Evolutionary conservation across 306 rosid genomes (phyloP).

Genomic region (Datisca glomerata): DNA sequence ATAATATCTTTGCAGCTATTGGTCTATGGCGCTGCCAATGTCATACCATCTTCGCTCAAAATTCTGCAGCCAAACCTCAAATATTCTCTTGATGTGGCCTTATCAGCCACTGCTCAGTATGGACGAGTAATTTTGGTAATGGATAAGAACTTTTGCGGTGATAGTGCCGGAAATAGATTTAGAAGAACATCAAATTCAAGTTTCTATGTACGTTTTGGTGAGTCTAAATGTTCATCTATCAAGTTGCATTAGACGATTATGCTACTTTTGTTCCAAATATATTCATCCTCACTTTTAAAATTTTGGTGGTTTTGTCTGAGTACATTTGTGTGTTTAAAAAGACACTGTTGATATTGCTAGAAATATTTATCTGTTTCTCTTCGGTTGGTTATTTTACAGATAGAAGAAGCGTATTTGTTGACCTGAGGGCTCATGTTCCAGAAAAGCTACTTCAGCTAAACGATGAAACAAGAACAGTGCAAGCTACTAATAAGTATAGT

Average conservation of each 20-base stretch:
- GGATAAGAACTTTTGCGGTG: slow-evolving; percentile 76
- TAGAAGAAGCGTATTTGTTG: slow-evolving; percentile 52
- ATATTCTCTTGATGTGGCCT: slow-evolving; percentile 54
- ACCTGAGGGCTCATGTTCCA: slow-evolving; percentile 50
- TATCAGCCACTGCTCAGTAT: slow-evolving; percentile 38
- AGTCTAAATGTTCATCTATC: slow-evolving; percentile 21
- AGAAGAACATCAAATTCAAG: slow-evolving; percentile 54
- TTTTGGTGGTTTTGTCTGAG: background rate
- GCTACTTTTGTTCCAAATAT: no score
- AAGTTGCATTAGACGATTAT: no score
- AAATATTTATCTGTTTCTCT: background rate
- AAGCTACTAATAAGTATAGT: slow-evolving; percentile 53
- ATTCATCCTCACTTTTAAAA: no score
- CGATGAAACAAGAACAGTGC: slow-evolving; percentile 62
- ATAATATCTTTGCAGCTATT: slow-evolving; percentile 42
- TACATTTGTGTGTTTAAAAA: background rate
- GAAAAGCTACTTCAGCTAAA: slow-evolving; percentile 56
- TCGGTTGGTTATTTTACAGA: no score
- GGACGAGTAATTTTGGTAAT: slow-evolving; percentile 68
- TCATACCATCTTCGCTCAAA: slow-evolving; percentile 64
- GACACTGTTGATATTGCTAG: background rate
- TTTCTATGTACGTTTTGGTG: slow-evolving; percentile 60
- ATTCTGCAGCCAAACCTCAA: slow-evolving; percentile 46
- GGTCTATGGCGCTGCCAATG: slow-evolving; percentile 85
- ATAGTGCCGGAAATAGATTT: slow-evolving; percentile 71